Evolutionary conservation across 768 basidiomycete genomes (phyloP), one percentile per base, ranked within the genome.

Genomic region (Phanerodontia chrysosporium): DNA sequence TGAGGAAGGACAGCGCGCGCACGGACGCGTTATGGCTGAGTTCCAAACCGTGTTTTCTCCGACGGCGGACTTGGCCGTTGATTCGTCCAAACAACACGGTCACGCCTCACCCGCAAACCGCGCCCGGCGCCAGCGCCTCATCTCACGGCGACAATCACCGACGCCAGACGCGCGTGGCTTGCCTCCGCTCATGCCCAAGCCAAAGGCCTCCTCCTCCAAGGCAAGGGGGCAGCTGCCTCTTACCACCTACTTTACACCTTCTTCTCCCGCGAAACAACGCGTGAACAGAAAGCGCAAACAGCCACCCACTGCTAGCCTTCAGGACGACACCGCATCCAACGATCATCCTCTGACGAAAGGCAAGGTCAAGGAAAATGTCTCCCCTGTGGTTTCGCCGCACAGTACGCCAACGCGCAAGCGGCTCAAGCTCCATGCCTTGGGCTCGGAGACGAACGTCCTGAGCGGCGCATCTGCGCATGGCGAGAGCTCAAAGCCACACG

Each of bases 41-140:
- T 18, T 62, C 58, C 36, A 68, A 70, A 46, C 66, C 76, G 76
- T 72, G 76, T 69, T 69, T 72, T 69, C 75, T 77, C 76, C 74
- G 76, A 67, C 25, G 8, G 42, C 39, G 30, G 53, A 45, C 16
- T 51, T 28, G 32, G 32, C 7, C 32, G 32, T 35, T 35, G 14
- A 28, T 9, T 51, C 1, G 16, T 1, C 28, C 27, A 51, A 18
- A 10, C 14, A 28, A 57, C 46, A 55, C 51, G 61, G 35, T 55
- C 61, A 54, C 51, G 45, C 55, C 56, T 28, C 14, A 14, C 24
- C 25, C 28, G 36, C n/a, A 51, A 10, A n/a, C 10, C 16, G 32
- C 14, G 25, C 48, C 24, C 28, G 24, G 29, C 49, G 49, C 22
- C 29, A 51, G 24, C 12, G 25, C 48, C 18, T 28, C 48, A 27